These are phyloP conservation scores for Pulveroboletus sp. DNA, from an alignment of 768 basidiomycete genomes.

Conservation along the genomic window DNA sequence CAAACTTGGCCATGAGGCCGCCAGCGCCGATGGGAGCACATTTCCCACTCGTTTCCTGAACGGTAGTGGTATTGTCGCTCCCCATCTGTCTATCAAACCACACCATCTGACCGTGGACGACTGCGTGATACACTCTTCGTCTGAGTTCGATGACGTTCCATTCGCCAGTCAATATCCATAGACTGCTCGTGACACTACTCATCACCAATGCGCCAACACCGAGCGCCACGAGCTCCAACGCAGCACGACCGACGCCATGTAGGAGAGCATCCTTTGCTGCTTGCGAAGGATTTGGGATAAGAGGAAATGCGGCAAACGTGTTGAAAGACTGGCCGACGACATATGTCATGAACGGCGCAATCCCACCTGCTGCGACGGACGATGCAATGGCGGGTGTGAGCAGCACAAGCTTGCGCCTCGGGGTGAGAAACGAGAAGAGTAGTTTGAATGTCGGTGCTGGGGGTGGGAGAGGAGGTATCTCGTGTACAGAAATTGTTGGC, in stretches of 20 bases:
- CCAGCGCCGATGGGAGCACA: conserved; percentile 71
- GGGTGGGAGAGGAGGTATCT: conserved; percentile 19
- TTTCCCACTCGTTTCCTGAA: conserved; percentile 34
- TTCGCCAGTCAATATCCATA: conserved; percentile 92
- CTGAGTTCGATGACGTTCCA: conserved; percentile 68
- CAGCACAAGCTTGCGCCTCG: conserved; percentile 52
- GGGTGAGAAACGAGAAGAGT: conserved; percentile 65
- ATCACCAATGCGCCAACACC: conserved; percentile 65
- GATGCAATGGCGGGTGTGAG: conserved; percentile 63
- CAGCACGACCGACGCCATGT: conserved; percentile 55
- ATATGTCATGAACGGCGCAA: conserved; percentile 85
- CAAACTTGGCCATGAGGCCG: conserved; percentile 92
- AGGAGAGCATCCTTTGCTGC: conserved; percentile 50
- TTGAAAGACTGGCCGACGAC: conserved; percentile 78
- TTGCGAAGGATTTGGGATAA: conserved; percentile 37
- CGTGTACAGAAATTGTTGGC: conserved; percentile 12
- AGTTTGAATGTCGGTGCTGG: conserved; percentile 56
- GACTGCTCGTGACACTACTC: conserved; percentile 67
- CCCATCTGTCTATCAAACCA: conserved; percentile 90
- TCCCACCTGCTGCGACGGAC: conserved; percentile 62
- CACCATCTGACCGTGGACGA: conserved; percentile 71
- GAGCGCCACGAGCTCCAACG: conserved; percentile 65
- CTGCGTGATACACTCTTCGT: conserved; percentile 62
- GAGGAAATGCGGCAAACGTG: conserved; percentile 60
- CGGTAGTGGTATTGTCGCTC: conserved; percentile 42